phyloP scores from a whole-genome alignment of 2,329 filamentous ascomycete species.

The Stagonosporopsis rhizophila region DNA sequence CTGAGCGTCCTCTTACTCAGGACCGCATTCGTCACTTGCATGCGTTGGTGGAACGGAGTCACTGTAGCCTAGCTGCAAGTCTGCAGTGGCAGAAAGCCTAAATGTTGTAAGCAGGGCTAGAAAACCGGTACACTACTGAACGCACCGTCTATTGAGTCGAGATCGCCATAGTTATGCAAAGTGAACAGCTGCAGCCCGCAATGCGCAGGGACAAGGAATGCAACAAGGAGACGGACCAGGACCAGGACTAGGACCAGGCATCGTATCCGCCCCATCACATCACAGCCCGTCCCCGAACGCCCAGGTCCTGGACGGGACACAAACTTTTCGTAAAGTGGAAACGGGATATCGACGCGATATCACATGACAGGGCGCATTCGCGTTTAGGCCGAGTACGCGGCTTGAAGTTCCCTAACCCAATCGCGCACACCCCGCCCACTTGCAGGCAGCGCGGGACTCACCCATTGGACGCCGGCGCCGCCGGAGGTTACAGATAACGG shows the following conservation, averaged over 20 bases:
- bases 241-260: not conserved
- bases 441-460: not conserved
- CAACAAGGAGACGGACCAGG: too few relatives aligned
- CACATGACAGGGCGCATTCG: slow-evolving; percentile 42
- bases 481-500: slow-evolving; percentile 12
- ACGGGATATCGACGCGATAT: slow-evolving; percentile 35
- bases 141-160: not conserved
- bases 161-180: not conserved
- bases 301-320: not conserved
- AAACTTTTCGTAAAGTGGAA: slow-evolving; percentile 1
- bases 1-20: not conserved
- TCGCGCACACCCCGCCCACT: not conserved
- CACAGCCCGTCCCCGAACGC: not conserved
- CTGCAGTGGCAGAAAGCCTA: not conserved
- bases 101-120: not conserved
- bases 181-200: not conserved
- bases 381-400: slow-evolving; percentile 12
- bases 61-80: not conserved
- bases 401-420: not conserved
- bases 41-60: not conserved
- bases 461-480: slow-evolving; percentile 1
- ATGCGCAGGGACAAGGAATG: not conserved
- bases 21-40: not conserved
- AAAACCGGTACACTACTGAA: slow-evolving; percentile 3
- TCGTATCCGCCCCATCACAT: not conserved